Base-by-base conservation (phyloP, 257 asterid genomes). In the Solanum ahanhuiri region DNA sequence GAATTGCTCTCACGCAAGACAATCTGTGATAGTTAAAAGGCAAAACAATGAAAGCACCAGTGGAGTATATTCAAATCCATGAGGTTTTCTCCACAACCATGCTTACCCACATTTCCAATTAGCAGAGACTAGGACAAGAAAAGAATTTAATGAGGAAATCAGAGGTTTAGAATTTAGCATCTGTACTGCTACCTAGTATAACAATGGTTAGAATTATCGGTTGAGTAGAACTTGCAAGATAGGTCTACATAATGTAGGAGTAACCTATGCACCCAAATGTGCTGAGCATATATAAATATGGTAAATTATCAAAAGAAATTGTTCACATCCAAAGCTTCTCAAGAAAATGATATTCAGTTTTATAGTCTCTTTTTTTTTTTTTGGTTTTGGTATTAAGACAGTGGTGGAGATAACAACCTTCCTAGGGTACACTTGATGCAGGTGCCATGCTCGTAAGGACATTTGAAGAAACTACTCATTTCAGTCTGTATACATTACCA, bases 151-250 rank as follows among this genome's bases (percentile, higher is more conserved):
- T 79, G 83, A 28, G 66, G 3, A 45, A 34, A 63, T 1, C 77
- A 37, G 77, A 89, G 33, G 70, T 64, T 82, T 82, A 85, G 41
- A 48, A 25, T 37, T 67, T 43, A 84, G 83, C 76, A 88, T 48
- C 86, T 30, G 64, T 60, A 73, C 7, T 63, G 81, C 81, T 33
- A 71, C 25, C 79, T 33, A 4, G 4, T 34, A 71, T 20, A 34
- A 34, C 81, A 71, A 33, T 8, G 28, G 48, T 34, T 71, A 34
- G 28, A 34, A n/a, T 34, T 34, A 71, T 23, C 1, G 28, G 43
- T 18, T 9, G 48, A 71, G 45, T 18, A 71, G 48, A 71, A 18
- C 79, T 33, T 71, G 41, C 76, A 15, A 69, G 2, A 70, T 71
- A 18, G 25, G 48, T 71, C 9, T 15, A 31, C 3, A 31, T 70